Percentiles rank a stretch among this genome's conserved stretches.
Evolutionary conservation across 1,284 basidiomycete species (phyloP).

Genomic region (Ceraceosorus bombacis): DNA sequence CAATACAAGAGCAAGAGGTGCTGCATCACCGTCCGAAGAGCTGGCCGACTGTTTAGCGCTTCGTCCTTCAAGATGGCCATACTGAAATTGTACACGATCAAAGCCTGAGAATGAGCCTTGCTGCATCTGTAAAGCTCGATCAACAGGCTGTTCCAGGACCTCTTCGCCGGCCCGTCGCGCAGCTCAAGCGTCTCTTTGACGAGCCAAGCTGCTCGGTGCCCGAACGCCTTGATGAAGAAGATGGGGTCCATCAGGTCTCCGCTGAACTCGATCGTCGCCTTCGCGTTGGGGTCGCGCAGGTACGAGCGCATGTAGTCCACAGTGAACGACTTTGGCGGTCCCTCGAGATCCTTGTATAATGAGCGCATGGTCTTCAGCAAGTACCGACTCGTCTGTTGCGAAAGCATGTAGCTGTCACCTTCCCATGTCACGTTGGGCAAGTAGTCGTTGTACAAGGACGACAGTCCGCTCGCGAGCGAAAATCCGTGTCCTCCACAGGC

Average conservation of each 20-base stretch:
- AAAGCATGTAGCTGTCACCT: constrained; percentile 49
- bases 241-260: constrained; percentile 42
- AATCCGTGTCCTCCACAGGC: constrained; percentile 50
- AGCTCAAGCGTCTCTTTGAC: constrained; percentile 47
- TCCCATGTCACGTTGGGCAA: constrained; percentile 48
- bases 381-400: constrained; percentile 49
- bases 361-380: constrained; percentile 48
- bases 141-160: constrained; percentile 49
- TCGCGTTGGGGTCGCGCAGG: constrained; percentile 41
- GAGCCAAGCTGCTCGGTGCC: constrained; percentile 49
- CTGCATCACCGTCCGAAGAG: constrained; percentile 48
- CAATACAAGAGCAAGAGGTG: constrained; percentile 35
- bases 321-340: constrained; percentile 39
- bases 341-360: constrained; percentile 28
- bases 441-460: constrained; percentile 39
- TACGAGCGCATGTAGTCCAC: constrained; percentile 48
- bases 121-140: constrained; percentile 49
- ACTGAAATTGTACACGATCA: constrained; percentile 49
- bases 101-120: constrained; percentile 29
- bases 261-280: constrained; percentile 27
- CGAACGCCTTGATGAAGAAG: constrained; percentile 48
- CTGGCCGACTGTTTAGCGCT: constrained; percentile 45
- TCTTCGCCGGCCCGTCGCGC: constrained; percentile 45
- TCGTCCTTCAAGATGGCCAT: constrained; percentile 49
- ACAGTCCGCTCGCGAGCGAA: constrained; percentile 42